These are phyloP conservation scores for Proliferodiscus dingleyae DNA, from an alignment of 2,329 filamentous ascomycete genomes.

Conservation along the genomic window DNA sequence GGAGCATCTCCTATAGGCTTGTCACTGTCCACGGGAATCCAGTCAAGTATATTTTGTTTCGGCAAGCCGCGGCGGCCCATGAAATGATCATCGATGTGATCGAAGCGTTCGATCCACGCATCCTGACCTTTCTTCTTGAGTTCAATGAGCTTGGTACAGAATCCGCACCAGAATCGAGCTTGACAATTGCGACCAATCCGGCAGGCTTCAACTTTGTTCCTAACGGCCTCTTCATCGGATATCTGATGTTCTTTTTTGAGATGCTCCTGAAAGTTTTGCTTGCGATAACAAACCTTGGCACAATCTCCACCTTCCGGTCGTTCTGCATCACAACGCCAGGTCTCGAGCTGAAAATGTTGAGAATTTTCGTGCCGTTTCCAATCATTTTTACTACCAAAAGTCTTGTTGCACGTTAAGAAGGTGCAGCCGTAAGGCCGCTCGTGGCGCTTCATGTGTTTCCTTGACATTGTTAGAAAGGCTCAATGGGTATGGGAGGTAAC, in stretches of 20 bases:
- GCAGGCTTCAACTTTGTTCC: conserved; percentile 46
- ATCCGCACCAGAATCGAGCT: conserved; percentile 79
- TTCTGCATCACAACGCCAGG: conserved; percentile 62
- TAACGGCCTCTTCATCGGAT: conserved; percentile 22
- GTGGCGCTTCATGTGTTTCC: conserved; percentile 83
- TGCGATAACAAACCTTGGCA: conserved; percentile 51
- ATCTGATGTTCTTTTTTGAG: conserved; percentile 39
- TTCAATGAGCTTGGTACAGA: conserved; percentile 59
- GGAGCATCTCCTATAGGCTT: conserved; percentile 15
- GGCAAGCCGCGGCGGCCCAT: conserved; percentile 42
- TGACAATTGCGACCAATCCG: conserved; percentile 62
- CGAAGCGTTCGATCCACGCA: conserved; percentile 56
- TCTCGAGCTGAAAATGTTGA: conserved; percentile 68
- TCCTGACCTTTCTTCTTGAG: conserved; percentile 41
- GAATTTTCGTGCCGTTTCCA: conserved; percentile 88
- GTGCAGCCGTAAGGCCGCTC: conserved; percentile 79
- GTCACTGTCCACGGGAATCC: conserved; percentile 37
- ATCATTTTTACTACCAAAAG: conserved; percentile 88
- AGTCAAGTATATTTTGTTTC: conserved; percentile 48
- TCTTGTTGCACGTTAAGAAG: conserved; percentile 60
- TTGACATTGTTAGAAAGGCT: conserved; percentile 32
- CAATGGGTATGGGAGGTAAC: conserved; percentile 15
- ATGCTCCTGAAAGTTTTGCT: conserved; percentile 58
- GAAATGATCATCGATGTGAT: conserved; percentile 75
- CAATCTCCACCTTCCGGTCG: conserved; percentile 40